These are phyloP conservation scores for Arachis stenosperma DNA, from an alignment of 306 rosid genomes.

Conservation along the genomic window DNA sequence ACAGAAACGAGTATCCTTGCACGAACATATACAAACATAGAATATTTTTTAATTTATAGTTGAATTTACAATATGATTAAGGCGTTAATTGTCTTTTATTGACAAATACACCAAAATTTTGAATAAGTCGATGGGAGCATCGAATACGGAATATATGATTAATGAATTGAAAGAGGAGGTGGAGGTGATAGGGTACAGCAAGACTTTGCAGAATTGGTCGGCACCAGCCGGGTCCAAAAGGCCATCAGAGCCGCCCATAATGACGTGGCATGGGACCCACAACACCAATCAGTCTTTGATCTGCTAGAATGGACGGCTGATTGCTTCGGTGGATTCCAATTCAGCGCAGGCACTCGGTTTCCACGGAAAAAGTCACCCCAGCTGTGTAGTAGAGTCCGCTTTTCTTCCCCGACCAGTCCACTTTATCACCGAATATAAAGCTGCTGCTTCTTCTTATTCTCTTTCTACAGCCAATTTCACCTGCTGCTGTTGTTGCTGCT, in stretches of 20 bases:
- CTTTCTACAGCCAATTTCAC: not conserved
- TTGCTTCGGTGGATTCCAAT: not conserved
- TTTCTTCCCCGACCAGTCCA: constrained; percentile 14
- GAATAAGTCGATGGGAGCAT: constrained; percentile 1
- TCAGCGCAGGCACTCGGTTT: constrained; percentile 11
- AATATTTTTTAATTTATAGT: no score
- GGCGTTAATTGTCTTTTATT: not conserved
- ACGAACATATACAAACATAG: no score
- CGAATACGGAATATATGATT: constrained; percentile 1
- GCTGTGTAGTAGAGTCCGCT: constrained; percentile 33
- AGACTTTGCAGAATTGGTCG: constrained; percentile 33
- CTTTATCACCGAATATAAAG: constrained; percentile 37
- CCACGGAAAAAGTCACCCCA: constrained; percentile 17
- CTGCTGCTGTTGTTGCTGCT: not conserved
- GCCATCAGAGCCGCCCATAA: constrained; percentile 36
- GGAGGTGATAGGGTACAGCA: constrained; percentile 30
- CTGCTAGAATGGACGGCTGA: not conserved
- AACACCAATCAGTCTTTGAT: constrained; percentile 5
- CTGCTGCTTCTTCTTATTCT: not conserved
- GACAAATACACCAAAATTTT: not conserved
- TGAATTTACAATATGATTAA: no score
- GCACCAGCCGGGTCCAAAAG: constrained; percentile 39
- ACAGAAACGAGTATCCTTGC: no score
- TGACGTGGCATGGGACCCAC: constrained; percentile 35
- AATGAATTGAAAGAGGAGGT: constrained; percentile 18